Evolutionary conservation across 768 basidiomycete species (phyloP).

Genomic region (Suillus subalutaceus): DNA sequence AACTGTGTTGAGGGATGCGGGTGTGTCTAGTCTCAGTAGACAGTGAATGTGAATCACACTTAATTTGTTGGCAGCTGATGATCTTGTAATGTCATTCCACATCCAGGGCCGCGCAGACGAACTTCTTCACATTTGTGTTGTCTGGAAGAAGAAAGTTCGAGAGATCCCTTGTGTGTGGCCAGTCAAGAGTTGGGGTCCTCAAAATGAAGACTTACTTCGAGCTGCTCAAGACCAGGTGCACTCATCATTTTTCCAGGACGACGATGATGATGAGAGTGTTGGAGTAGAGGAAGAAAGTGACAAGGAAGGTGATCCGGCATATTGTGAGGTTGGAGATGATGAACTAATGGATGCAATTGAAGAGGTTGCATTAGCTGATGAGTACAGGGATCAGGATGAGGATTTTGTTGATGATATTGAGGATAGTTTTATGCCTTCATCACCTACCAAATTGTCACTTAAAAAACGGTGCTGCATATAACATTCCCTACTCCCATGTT

Average conservation of each 20-base stretch:
- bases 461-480: background rate
- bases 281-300: background rate
- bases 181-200: conserved; percentile 1
- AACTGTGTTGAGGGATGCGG: background rate
- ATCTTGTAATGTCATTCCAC: background rate
- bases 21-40: conserved; percentile 11
- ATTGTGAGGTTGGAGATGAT: conserved; percentile 6
- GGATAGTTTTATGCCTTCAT: conserved; percentile 1
- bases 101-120: background rate
- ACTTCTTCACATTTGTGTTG: background rate
- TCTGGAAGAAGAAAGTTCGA: background rate
- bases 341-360: conserved; percentile 7
- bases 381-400: conserved; percentile 3
- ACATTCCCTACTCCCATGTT: no score
- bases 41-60: background rate
- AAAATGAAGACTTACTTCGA: background rate
- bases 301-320: background rate
- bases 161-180: background rate
- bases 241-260: background rate
- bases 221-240: background rate
- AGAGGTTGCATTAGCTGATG: conserved; percentile 13
- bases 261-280: background rate
- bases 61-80: background rate
- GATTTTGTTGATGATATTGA: conserved; percentile 1
- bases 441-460: background rate